These are phyloP conservation scores for Rhizophlyctis rosea DNA, from an alignment of 192 early-diverging fungal species.

Conservation along the genomic window DNA sequence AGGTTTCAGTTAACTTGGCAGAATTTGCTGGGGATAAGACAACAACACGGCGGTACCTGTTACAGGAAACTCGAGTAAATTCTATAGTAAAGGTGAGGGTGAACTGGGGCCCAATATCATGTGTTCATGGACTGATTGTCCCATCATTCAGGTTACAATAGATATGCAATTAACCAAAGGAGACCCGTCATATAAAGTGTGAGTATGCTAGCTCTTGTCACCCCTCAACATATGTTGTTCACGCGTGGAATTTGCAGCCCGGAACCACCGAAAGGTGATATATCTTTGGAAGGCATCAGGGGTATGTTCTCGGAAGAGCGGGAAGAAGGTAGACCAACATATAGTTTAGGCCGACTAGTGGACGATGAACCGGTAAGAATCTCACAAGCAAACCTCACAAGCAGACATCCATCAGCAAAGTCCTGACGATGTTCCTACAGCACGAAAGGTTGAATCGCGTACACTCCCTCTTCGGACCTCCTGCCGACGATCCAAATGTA, in stretches of 20 bases:
- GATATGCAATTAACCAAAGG: conserved; percentile 34
- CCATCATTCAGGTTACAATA: too few relatives aligned
- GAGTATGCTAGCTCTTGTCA: neutral
- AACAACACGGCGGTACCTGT: conserved; percentile 51
- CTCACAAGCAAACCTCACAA: neutral
- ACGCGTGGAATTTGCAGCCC: conserved; percentile 4
- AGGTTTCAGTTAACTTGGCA: conserved; percentile 72
- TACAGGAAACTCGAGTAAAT: conserved; percentile 38
- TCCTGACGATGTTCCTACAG: neutral
- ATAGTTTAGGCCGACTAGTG: conserved; percentile 9
- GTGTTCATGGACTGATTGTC: too few relatives aligned
- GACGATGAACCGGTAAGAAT: conserved; percentile 1
- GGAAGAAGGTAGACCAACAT: neutral
- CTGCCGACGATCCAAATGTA: conserved; percentile 28
- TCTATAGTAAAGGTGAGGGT: conserved; percentile 26
- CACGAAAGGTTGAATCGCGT: neutral
- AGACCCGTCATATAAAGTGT: conserved; percentile 24
- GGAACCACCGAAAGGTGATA: conserved; percentile 15
- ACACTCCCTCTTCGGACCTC: neutral
- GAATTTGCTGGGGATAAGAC: conserved; percentile 64
- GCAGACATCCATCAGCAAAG: conserved; percentile 3
- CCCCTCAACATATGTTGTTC: neutral
- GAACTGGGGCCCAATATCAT: neutral
- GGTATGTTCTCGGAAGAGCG: conserved; percentile 21
- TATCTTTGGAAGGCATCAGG: conserved; percentile 22